Evolutionary conservation across 495 filamentous ascomycete genomes (phyloP), one percentile per base, ranked within the genome.

Genomic region (Penicillium soppii): DNA sequence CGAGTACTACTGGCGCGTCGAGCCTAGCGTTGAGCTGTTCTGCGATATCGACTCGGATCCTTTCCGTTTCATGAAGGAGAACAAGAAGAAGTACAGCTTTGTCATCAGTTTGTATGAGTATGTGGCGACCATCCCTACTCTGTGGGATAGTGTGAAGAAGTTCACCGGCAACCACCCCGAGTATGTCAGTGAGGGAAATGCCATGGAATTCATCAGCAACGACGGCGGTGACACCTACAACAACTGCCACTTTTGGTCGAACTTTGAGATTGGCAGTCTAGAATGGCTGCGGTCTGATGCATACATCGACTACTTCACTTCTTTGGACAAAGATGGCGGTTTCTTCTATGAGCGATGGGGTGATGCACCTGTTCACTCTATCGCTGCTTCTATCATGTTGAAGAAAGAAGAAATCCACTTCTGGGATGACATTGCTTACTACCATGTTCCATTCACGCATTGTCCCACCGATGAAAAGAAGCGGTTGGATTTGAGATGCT

Each of bases 341-440:
- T 95, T 95, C 77, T 95, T 94, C 75, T 95, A 95, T 57, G 90
- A 95, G 57, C 82, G 90, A 56, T 95, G 90, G 90, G 90, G 90
- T 25, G 90, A 95, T 71, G 90, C 90, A 4, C 90, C 90, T 0
- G 87, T 95, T 25, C 90, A 95, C 73, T 95, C 91, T n/a, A 96
- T 98, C 58, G 94, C 89, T 1, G 94, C 94, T 4, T 83, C 79
- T 12, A 68, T 97, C 3, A 79, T 96, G 67, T 76, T 98, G 53
- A 82, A 85, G 62, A 96, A 96, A 74, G 88, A 95, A 48, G 81
- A 98, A 64, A 85, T 98, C 55, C 92, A 97, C 61, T 98, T 98
- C 77, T 98, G 96, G 78, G 89, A 98, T 63, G 94, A 98, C 61
- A 97, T 98, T 57, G 94, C 88, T 49, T 98, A 98, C 71, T 97